phyloP scores from a whole-genome alignment of 129 eudicot genomes.

The Ambrosia trifida region DNA sequence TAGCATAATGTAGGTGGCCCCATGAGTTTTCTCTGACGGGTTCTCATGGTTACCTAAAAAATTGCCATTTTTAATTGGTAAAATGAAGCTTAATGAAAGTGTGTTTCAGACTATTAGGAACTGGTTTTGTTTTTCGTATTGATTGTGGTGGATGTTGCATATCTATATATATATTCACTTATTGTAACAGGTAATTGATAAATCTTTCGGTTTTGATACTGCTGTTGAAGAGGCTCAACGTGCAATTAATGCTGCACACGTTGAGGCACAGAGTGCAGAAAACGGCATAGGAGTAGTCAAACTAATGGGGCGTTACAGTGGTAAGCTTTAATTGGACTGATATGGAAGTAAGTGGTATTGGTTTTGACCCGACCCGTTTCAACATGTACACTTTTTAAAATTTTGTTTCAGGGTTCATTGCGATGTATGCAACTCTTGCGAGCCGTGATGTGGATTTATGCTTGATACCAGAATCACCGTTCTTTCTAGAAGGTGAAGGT shows the following conservation, averaged over 20 bases:
- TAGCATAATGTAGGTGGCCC: too few species aligned
- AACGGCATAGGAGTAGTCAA: slow-evolving; percentile 92
- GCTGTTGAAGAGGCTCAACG: slow-evolving; percentile 99
- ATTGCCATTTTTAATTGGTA: too few species aligned
- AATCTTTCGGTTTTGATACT: slow-evolving; percentile 94
- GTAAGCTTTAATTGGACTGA: slow-evolving; percentile 38
- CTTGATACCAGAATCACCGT: slow-evolving; percentile 93
- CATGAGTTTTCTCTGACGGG: too few species aligned
- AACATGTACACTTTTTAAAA: slow-evolving; percentile 8
- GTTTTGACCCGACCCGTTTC: slow-evolving; percentile 9
- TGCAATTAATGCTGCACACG: slow-evolving; percentile 96
- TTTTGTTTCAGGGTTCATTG: slow-evolving; percentile 78
- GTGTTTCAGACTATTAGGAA: too few species aligned
- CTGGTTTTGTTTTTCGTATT: too few species aligned
- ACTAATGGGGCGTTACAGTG: slow-evolving; percentile 94
- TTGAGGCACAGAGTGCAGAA: slow-evolving; percentile 89
- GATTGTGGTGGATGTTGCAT: neutral
- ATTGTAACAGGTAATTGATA: slow-evolving; percentile 77
- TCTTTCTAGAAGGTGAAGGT: slow-evolving; percentile 81
- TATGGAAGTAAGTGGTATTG: neutral
- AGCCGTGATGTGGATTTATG: slow-evolving; percentile 94
- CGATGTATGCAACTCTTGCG: slow-evolving; percentile 96
- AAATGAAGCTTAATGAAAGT: too few species aligned
- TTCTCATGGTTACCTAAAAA: too few species aligned
- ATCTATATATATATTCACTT: slow-evolving; percentile 18